Base-by-base conservation (phyloP, 352 stramenopile genomes). In the Globisporangium orthogonon region DNA sequence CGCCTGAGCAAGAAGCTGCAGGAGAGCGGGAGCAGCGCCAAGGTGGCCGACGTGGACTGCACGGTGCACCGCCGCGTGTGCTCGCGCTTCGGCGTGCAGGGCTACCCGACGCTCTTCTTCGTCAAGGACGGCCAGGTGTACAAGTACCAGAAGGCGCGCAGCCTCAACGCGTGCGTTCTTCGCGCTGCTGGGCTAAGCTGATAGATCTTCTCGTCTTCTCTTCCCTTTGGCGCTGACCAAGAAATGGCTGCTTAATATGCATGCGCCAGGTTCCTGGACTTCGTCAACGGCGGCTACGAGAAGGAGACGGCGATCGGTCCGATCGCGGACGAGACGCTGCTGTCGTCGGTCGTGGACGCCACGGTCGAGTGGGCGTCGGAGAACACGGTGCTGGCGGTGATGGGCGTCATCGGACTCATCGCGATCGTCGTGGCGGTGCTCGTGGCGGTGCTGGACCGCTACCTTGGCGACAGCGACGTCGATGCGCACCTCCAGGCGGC, bases 61-160 rank as follows among this genome's bases (percentile, higher is more conserved):
- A 92, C 82, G 9, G 79, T 84, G 61, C 76, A 94, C 63, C 79
- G 84, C 49, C 81, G 80, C 28, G 73, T 94, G 13, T 94, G 84
- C 65, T 91, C 82, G 56, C 84, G 84, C 58, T 94, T 94, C 50
- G 79, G 77, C 10, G 84, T 94, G 35, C 81, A 78, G 40, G 82
- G 82, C 28, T 94, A 91, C 66, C 84, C 84, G 52, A 76, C 79
- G 55, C 72, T 94, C 31, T 86, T 88, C 58, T 91, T 83, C 66
- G 58, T 94, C 41, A 83, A 83, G 29, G 65, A 90, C 14, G 80
- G 80, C 51, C 61, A 81, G 17, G 70, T 92, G 60, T 92, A 90
- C 71, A 76, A 81, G 60, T 94, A 92, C 67, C 76, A 89, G 66
- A 73, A 80, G 41, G 67, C 69, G 10, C 84, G 84, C 56, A 79